Evolutionary conservation across 108 stramenopile species (phyloP), one percentile per base, ranked within the genome.

Genomic region (Nannochloropsis salina): DNA sequence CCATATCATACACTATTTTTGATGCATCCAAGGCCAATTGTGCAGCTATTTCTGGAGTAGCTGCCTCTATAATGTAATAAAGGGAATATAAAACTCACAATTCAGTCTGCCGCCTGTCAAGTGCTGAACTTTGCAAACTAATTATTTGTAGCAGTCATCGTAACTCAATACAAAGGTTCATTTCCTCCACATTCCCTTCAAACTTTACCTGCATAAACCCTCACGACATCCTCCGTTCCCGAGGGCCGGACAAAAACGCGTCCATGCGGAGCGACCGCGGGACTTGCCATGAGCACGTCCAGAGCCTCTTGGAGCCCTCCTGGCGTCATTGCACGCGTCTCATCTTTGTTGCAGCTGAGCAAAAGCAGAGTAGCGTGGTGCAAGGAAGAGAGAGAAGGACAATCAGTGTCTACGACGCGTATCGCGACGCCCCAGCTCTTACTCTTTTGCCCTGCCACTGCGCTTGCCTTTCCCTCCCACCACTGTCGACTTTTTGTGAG

Each of bases 151-250:
- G 31, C 31, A 31, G 31, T 31, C 31, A 31, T 31, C 31, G 31
- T 31, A 1, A 31, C 0, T 31, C 31, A 31, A 31, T 31, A 31
- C 31, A 31, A 31, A 31, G 31, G 31, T 74, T 8, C 61, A 74
- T n/a, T 74, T n/a, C 61, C 61, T 92, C 92, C 9, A 91, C 92
- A 8, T n/a, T 84, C 82, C 44, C 85, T 42, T 88, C 89, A 9
- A 85, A 89, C 8, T 21, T 80, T 6, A 93, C 93, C 88, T 99
- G 99, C 99, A 92, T 99, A 99, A 40, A 99, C 93, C 41, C 99
- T 95, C 9, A 99, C 99, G 22, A 96, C 97, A 90, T 98, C 95
- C 93, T 99, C 99, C 42, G 99, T 99, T 41, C 98, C 98, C 86
- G 95, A 96, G 11, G 98, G 96, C 44, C 99, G 93, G n/a, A 98